Base-by-base conservation (phyloP, 23 red algal species). In the Gracilaria caudata region DNA sequence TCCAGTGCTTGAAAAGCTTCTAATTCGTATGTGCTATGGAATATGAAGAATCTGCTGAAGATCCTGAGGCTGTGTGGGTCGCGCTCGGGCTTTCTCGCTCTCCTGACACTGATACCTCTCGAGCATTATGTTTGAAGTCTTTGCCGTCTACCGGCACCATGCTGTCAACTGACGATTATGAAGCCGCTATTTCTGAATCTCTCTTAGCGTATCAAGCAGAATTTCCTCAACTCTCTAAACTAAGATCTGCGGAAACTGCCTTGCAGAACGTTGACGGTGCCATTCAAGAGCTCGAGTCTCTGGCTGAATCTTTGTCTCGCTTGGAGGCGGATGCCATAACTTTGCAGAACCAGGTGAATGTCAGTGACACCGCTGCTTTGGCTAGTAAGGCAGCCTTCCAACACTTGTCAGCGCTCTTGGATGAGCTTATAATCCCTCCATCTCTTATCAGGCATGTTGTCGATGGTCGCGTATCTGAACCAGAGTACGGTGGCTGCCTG, bases 401-500 rank as follows among this genome's bases (percentile, higher is more conserved):
- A 19, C 84, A 94, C 39, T 63, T 94, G 57, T 53, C 84, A 1
- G 92, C 84, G 20, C 89, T 91, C 43, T 47, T 90, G 8, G 84
- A 95, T 33, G 76, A 95, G 80, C 74, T 95, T 30, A 65, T 86
- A 35, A 55, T 95, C 38, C 40, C 77, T 26, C 78, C 86, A 9
- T 79, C 51, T 33, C 59, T 95, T 0, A 86, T 95, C 37, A 51
- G 82, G 13, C 81, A 86, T 71, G 46, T 95, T 57, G 93, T 95
- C 17, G 93, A 95, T 70, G 93, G 93, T 28, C 51, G 63, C 17
- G 93, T 95, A 38, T 66, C 75, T 19, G 81, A 90, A 26, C 66
- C 23, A n/a, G 66, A 89, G 37, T 95, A 95, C 46, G 86, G 43
- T 30, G 51, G 35, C 41, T 84, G 78, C 53, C 58, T 99, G 45